Evolutionary conservation across 1,284 basidiomycete species (phyloP).

Genomic region (Leccinum fallax): DNA sequence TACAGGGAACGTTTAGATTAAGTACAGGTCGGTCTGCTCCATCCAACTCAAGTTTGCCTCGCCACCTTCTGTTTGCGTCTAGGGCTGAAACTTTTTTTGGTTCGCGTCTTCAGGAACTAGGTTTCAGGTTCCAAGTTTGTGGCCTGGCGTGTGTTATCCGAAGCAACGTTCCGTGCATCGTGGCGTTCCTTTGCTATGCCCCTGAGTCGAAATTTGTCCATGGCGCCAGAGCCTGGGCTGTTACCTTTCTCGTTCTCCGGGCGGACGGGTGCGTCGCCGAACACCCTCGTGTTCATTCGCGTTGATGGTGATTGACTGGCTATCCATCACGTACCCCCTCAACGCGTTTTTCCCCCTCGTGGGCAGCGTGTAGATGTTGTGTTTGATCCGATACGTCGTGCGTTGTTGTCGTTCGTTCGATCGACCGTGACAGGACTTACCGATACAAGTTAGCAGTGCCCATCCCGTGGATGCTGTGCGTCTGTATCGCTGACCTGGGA

Average conservation of each 20-base stretch:
- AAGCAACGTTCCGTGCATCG: conserved; percentile 8
- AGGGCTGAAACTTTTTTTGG: background rate
- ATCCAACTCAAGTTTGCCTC: background rate
- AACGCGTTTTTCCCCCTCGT: background rate
- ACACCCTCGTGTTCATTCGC: conserved; percentile 11
- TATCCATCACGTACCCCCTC: background rate
- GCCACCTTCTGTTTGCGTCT: background rate
- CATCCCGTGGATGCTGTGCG: background rate
- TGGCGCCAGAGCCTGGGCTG: background rate
- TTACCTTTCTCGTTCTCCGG: background rate
- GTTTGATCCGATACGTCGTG: background rate
- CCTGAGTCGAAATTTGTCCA: background rate
- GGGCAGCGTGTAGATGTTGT: background rate
- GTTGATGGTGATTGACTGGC: background rate
- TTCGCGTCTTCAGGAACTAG: background rate
- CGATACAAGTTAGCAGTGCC: background rate
- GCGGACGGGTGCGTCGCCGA: conserved; percentile 6
- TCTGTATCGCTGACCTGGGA: conserved; percentile 5
- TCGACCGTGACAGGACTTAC: background rate
- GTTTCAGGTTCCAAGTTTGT: background rate
- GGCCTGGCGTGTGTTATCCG: background rate
- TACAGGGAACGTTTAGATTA: conserved; percentile 7
- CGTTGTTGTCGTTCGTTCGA: background rate
- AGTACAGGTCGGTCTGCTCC: conserved; percentile 3
- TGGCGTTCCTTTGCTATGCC: conserved; percentile 5